Conservation (phyloP, 2,329 filamentous ascomycete genomes). For the Hypoxylon sp. region DNA sequence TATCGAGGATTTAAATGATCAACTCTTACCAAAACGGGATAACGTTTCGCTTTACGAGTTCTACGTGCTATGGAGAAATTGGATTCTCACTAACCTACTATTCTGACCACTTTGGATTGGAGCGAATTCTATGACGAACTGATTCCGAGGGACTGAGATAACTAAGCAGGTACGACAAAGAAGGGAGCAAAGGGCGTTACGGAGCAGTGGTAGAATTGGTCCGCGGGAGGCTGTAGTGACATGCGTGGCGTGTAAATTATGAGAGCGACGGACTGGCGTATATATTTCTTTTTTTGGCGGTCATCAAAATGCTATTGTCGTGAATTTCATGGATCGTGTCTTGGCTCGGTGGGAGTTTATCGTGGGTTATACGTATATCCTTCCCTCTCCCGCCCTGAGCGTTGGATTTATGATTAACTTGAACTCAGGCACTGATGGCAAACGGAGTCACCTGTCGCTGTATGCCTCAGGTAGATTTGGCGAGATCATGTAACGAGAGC, state of each 20-base stretch:
- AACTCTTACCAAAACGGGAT: slow-evolving; percentile 3
- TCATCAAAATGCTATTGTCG: slow-evolving; percentile 1
- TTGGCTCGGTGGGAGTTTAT: too few species aligned
- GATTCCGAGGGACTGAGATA: slow-evolving; percentile 2
- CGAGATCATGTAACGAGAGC: not conserved
- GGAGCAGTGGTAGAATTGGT: slow-evolving; percentile 27
- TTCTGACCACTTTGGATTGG: slow-evolving; percentile 30
- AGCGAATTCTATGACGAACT: not conserved
- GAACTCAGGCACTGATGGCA: not conserved
- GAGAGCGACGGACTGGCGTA: slow-evolving; percentile 19
- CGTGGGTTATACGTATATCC: not conserved
- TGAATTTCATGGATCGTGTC: not conserved
- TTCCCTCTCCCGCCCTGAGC: not conserved
- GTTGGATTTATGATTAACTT: not conserved
- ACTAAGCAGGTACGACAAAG: slow-evolving; percentile 4
- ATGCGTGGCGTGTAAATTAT: slow-evolving; percentile 26
- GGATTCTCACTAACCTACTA: slow-evolving; percentile 15
- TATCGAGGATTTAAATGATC: slow-evolving; percentile 4
- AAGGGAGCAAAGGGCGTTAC: slow-evolving; percentile 25
- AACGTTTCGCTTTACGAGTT: slow-evolving; percentile 14
- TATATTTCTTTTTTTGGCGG: slow-evolving; percentile 22
- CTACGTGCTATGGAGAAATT: slow-evolving; percentile 20
- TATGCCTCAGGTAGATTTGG: not conserved
- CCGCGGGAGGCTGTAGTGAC: slow-evolving; percentile 13
- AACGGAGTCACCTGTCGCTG: not conserved